Conservation (phyloP, 2,329 filamentous ascomycete genomes). For the Trichoderma hamatum region DNA sequence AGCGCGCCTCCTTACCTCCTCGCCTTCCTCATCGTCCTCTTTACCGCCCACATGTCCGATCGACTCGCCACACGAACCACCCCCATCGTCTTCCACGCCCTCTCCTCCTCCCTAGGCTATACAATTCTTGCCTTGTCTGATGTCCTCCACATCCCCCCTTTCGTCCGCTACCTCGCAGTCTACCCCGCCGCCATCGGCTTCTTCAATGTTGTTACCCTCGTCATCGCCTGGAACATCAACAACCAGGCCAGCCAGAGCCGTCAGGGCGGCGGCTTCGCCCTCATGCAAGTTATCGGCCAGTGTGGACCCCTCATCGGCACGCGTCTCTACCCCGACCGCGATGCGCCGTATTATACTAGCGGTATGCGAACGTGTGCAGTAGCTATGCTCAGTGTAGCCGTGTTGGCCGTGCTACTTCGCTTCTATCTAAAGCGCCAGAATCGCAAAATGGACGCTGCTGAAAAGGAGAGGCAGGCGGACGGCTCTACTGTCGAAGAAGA, state of each 20-base stretch:
- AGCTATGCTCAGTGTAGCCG: slow-evolving; percentile 64
- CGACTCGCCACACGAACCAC: slow-evolving; percentile 61
- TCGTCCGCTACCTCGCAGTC: slow-evolving; percentile 70
- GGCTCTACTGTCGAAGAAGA: slow-evolving; percentile 43
- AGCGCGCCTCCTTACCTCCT: slow-evolving; percentile 80
- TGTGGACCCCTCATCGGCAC: slow-evolving; percentile 74
- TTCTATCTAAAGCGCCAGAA: slow-evolving; percentile 58
- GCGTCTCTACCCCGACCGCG: slow-evolving; percentile 62
- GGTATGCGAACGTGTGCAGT: slow-evolving; percentile 66
- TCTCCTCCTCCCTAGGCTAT: slow-evolving; percentile 66
- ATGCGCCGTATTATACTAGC: slow-evolving; percentile 63
- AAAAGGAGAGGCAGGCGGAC: slow-evolving; percentile 33
- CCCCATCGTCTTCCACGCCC: slow-evolving; percentile 70
- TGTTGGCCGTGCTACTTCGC: slow-evolving; percentile 58
- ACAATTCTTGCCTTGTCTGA: slow-evolving; percentile 62
- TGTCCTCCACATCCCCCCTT: slow-evolving; percentile 47
- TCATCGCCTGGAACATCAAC: slow-evolving; percentile 87
- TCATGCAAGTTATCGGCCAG: slow-evolving; percentile 82
- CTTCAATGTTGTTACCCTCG: slow-evolving; percentile 80
- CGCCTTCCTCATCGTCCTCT: slow-evolving; percentile 71
- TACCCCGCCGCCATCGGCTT: slow-evolving; percentile 81
- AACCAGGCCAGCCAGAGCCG: slow-evolving; percentile 72
- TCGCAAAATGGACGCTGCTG: slow-evolving; percentile 44
- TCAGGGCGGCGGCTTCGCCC: slow-evolving; percentile 75
- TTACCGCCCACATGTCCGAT: slow-evolving; percentile 75